Conservation (phyloP, 805 yeast species). For the Nakazawaea peltata region DNA sequence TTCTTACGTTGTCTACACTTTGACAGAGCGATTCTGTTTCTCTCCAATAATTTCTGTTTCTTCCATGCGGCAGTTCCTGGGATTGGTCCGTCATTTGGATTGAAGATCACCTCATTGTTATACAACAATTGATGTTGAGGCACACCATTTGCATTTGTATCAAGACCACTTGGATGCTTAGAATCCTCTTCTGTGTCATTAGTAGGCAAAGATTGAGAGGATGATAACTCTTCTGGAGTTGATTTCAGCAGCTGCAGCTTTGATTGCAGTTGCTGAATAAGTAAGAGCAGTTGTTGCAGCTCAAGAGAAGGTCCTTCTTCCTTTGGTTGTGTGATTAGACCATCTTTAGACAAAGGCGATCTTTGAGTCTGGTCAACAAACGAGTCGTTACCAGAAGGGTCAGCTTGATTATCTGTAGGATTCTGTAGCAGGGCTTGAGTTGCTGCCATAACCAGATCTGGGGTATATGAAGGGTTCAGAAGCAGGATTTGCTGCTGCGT, state of each 20-base stretch:
- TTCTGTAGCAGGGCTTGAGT: constrained; percentile 2
- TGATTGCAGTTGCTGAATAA: too few relatives aligned
- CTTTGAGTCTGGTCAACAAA: constrained; percentile 6
- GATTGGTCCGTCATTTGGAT: constrained; percentile 47
- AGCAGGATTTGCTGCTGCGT: constrained; percentile 11
- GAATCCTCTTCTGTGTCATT: neutral
- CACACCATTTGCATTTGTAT: constrained; percentile 22
- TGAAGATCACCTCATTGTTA: constrained; percentile 46
- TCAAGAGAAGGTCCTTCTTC: neutral
- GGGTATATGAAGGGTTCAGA: constrained; percentile 9
- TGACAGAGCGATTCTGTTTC: constrained; percentile 92
- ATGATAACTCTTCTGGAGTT: neutral
- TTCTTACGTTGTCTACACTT: constrained; percentile 94
- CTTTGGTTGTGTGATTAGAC: neutral
- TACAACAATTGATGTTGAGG: constrained; percentile 45
- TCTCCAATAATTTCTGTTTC: constrained; percentile 72
- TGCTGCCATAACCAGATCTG: constrained; percentile 8
- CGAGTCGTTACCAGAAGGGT: constrained; percentile 8
- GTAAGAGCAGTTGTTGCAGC: neutral
- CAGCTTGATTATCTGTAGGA: neutral
- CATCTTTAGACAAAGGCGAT: neutral
- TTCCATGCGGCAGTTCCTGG: constrained; percentile 63
- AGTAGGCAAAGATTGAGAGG: neutral
- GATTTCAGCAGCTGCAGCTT: neutral
- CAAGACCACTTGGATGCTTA: constrained; percentile 2